Conservation (phyloP, 176 grass and related monocot species). For the Ensete glaucum region DNA sequence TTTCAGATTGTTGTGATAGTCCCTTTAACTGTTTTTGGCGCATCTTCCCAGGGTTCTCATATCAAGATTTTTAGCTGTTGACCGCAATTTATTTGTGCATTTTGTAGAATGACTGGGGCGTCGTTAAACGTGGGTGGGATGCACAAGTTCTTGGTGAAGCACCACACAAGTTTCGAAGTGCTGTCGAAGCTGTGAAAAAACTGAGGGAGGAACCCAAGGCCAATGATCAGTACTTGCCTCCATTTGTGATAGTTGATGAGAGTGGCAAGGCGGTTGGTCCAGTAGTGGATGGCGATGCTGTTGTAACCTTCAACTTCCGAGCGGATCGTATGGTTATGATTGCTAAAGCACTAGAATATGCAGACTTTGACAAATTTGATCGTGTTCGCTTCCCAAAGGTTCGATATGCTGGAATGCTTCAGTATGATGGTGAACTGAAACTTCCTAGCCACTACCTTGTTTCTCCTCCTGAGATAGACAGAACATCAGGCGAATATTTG, state of each 20-base stretch:
- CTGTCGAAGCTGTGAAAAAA: conserved; percentile 85
- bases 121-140: conserved; percentile 94
- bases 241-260: conserved; percentile 90
- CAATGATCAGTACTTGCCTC: conserved; percentile 78
- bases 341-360: conserved; percentile 80
- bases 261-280: conserved; percentile 70
- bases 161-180: conserved; percentile 63
- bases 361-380: conserved; percentile 83
- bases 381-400: conserved; percentile 78
- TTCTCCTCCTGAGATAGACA: conserved; percentile 81
- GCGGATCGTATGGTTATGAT: conserved; percentile 94
- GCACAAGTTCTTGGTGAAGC: conserved; percentile 94
- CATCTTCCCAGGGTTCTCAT: too few species aligned
- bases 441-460: conserved; percentile 74
- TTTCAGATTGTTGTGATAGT: too few species aligned
- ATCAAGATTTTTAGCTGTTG: not conserved
- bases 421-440: conserved; percentile 84
- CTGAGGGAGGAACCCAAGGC: conserved; percentile 53
- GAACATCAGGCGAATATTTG: conserved; percentile 97
- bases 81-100: not conserved
- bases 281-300: conserved; percentile 81
- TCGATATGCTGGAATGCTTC: conserved; percentile 83
- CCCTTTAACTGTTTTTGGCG: too few species aligned
- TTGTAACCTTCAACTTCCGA: conserved; percentile 87
- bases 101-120: conserved; percentile 78